Percentiles rank a stretch among this genome's conserved stretches.
Evolutionary conservation across 2,329 filamentous ascomycete species (phyloP).

Genomic region (Gyromitra esculenta): DNA sequence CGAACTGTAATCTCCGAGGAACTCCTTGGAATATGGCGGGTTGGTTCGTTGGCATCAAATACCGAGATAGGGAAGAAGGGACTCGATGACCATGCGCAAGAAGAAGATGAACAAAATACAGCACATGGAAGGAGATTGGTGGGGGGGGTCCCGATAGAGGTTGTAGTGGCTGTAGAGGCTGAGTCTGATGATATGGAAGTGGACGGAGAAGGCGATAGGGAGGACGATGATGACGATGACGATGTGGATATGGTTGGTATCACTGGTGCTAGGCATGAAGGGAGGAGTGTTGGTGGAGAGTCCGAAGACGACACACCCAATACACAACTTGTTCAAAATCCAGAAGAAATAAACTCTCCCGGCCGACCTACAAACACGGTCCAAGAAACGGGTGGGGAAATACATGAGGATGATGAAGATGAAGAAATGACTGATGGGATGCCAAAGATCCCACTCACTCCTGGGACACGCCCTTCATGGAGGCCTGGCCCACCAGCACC

Average conservation of each 20-base stretch:
- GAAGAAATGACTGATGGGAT: slow-evolving; percentile 60
- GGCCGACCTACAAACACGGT: slow-evolving; percentile 8
- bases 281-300: slow-evolving; percentile 37
- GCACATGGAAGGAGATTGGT: slow-evolving; percentile 59
- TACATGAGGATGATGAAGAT: slow-evolving; percentile 63
- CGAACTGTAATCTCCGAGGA: slow-evolving; percentile 88
- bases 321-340: slow-evolving; percentile 14
- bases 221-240: slow-evolving; percentile 65
- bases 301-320: slow-evolving; percentile 40
- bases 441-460: slow-evolving; percentile 80
- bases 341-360: slow-evolving; percentile 10
- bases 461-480: slow-evolving; percentile 68
- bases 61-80: slow-evolving; percentile 79
- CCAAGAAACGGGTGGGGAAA: slow-evolving; percentile 30
- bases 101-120: slow-evolving; percentile 59
- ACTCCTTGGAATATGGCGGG: slow-evolving; percentile 84
- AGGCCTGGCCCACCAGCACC: slow-evolving; percentile 65
- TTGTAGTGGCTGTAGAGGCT: slow-evolving; percentile 51
- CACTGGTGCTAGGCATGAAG: slow-evolving; percentile 9
- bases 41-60: slow-evolving; percentile 84
- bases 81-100: slow-evolving; percentile 77
- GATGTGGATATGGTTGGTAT: slow-evolving; percentile 56
- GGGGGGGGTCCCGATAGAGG: slow-evolving; percentile 46
- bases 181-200: slow-evolving; percentile 56
- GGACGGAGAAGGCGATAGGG: slow-evolving; percentile 60